Evolutionary conservation across 345 rosid genomes (phyloP), one percentile per base, ranked within the genome.

Genomic region (Excoecaria agallocha): DNA sequence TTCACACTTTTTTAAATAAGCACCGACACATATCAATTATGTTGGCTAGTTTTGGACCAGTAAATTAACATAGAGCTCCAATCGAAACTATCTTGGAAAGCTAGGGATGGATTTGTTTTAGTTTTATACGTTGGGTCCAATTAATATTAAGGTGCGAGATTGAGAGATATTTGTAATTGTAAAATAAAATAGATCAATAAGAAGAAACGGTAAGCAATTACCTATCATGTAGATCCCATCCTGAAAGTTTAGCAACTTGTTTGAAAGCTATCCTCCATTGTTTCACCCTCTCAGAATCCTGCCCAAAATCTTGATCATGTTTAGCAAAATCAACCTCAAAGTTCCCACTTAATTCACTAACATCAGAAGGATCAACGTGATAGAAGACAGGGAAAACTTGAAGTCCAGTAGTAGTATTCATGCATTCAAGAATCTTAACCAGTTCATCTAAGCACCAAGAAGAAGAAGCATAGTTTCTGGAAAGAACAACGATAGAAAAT

Each of bases 321-420:
- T 25, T 41, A 43, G 54, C 45, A 45, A 58, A 71, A 45, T 51
- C 74, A 12, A 43, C n/a, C 46, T 58, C 16, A 19, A 71, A 71
- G 15, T 16, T 15, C 13, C 74, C 74, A 17, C 0, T 71, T 30
- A 45, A 41, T 57, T 71, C 46, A 0, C 66, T n/a, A 3, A 71
- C 56, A 25, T 45, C 74, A 45, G 74, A 71, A 20, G 74, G 74
- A 45, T 71, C 66, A 4, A 71, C 74, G 16, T 71, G 41, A 25
- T 71, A 71, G 16, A 71, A 71, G 10, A 71, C 58, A 13, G 66
- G 74, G 13, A 71, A 43, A 59, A 58, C 49, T 3, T 8, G 10
- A 19, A 45, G 66, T 24, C 65, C 49, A n/a, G 9, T 25, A 12
- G 9, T 24, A 12, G 17, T 20, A 7, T 71, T 15, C 39, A 22